Conservation (phyloP, 2,329 filamentous ascomycete genomes). For the Cladosporium sp. region DNA sequence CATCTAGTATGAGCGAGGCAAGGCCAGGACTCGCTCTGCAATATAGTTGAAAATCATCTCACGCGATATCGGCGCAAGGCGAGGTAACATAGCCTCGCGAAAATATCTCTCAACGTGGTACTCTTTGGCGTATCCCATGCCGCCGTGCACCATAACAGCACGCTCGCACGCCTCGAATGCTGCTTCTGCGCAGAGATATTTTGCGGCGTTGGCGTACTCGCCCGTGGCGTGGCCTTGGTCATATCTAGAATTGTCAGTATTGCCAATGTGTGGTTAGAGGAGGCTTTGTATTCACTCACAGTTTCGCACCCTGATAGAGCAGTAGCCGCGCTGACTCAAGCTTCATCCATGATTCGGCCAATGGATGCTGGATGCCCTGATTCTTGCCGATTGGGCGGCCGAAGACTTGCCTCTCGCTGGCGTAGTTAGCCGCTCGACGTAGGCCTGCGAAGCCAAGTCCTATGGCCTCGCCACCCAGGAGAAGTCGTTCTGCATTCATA, state of each 20-base stretch:
- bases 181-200: constrained; percentile 68
- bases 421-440: constrained; percentile 61
- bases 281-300: constrained; percentile 48
- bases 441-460: constrained; percentile 49
- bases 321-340: constrained; percentile 66
- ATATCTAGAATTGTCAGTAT: constrained; percentile 31
- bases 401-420: constrained; percentile 66
- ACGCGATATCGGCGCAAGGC: constrained; percentile 62
- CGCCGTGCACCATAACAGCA: constrained; percentile 60
- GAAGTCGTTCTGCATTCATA: constrained; percentile 76
- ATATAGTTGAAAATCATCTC: constrained; percentile 40
- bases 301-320: constrained; percentile 63
- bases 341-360: constrained; percentile 65
- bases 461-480: constrained; percentile 60
- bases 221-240: constrained; percentile 55
- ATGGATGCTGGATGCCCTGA: constrained; percentile 64
- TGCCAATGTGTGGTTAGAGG: constrained; percentile 48
- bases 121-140: constrained; percentile 66
- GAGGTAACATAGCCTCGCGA: constrained; percentile 63
- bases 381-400: constrained; percentile 65
- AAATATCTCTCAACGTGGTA: constrained; percentile 68
- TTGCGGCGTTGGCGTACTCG: constrained; percentile 63
- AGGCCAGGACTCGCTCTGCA: constrained; percentile 33
- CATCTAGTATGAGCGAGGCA: constrained; percentile 59
- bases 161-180: constrained; percentile 64